These are phyloP conservation scores for Blastobotrys apis DNA, from an alignment of 1,139 yeast genomes.

Conservation along the genomic window DNA sequence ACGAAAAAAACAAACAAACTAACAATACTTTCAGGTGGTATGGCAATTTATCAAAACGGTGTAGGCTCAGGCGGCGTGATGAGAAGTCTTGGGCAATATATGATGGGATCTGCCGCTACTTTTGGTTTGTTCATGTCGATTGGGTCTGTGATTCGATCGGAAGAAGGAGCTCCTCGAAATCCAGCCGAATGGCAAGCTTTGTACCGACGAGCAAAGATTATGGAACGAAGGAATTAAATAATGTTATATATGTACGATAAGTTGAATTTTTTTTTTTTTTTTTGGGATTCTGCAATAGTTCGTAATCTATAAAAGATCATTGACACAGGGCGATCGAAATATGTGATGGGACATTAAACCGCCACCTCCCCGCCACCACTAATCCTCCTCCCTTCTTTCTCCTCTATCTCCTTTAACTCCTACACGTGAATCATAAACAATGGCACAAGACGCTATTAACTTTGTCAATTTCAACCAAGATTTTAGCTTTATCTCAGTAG, in stretches of 20 bases:
- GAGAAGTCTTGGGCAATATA: constrained; percentile 94
- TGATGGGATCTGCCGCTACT: constrained; percentile 94
- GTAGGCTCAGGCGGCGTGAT: constrained; percentile 98
- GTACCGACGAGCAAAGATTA: constrained; percentile 25
- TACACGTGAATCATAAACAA: not conserved
- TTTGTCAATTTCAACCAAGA: constrained; percentile 85
- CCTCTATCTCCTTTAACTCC: not conserved
- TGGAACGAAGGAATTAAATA: not conserved
- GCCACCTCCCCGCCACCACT: not conserved
- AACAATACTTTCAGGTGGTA: constrained; percentile 44
- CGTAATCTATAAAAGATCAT: no score
- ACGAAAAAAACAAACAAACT: no score
- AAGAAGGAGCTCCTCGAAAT: constrained; percentile 30
- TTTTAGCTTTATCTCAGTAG: constrained; percentile 80
- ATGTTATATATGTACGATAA: no score
- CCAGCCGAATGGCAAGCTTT: constrained; percentile 34
- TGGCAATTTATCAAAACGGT: constrained; percentile 85
- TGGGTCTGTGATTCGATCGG: constrained; percentile 80
- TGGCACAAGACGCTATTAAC: constrained; percentile 36
- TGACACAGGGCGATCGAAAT: no score
- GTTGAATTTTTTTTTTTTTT: no score
- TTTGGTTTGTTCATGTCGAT: constrained; percentile 95
- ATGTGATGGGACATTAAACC: no score
- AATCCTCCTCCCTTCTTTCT: not conserved
- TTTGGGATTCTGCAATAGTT: no score